These are phyloP conservation scores for Cylindrotheca closterium DNA, from an alignment of 108 stramenopile genomes.

Conservation along the genomic window DNA sequence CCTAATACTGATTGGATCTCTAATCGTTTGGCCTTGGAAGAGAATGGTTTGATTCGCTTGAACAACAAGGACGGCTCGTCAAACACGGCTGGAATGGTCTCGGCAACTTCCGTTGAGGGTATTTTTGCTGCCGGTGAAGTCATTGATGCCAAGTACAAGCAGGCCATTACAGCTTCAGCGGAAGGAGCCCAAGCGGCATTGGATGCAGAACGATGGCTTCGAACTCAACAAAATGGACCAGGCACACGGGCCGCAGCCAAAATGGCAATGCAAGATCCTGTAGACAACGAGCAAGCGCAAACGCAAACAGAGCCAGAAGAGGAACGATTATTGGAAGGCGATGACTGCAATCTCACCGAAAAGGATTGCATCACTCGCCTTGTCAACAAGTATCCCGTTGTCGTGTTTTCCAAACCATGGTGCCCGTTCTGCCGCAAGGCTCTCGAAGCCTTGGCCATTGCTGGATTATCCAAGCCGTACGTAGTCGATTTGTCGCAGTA, in stretches of 20 bases:
- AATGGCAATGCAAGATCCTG: background rate
- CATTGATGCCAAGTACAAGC: constrained; percentile 81
- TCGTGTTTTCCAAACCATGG: constrained; percentile 67
- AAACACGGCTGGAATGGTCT: constrained; percentile 14
- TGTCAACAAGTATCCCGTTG: constrained; percentile 56
- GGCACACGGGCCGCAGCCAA: background rate
- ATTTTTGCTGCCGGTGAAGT: constrained; percentile 93
- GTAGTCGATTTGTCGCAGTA: constrained; percentile 56
- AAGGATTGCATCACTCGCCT: constrained; percentile 48
- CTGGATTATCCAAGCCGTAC: constrained; percentile 29
- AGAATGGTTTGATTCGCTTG: constrained; percentile 64
- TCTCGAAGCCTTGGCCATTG: constrained; percentile 48
- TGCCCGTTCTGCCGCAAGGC: constrained; percentile 72
- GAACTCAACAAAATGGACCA: constrained; percentile 32
- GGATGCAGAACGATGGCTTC: constrained; percentile 91
- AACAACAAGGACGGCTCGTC: background rate
- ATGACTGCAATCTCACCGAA: constrained; percentile 49
- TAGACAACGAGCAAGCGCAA: background rate
- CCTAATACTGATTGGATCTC: constrained; percentile 81
- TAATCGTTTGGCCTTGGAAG: constrained; percentile 54
- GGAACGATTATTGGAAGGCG: background rate
- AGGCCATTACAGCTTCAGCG: constrained; percentile 88
- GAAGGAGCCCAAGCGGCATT: constrained; percentile 88
- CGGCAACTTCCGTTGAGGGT: constrained; percentile 69
- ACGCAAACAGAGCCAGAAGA: background rate